Base-by-base conservation (phyloP, 352 stramenopile species). In the Saprolegnia diclina region DNA sequence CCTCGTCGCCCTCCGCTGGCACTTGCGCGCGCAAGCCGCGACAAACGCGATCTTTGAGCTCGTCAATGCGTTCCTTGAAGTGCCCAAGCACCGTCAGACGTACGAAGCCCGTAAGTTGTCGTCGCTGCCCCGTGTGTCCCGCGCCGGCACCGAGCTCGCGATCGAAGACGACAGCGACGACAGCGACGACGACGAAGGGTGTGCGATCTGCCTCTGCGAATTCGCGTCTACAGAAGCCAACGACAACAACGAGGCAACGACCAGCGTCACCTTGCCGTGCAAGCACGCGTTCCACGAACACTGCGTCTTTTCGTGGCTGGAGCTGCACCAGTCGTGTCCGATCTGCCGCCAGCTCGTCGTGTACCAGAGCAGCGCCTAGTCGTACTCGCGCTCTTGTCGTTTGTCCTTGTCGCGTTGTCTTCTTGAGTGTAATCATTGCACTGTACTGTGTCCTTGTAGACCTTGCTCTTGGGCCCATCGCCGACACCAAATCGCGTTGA, bases 261-360 rank as follows among this genome's bases (percentile, higher is more conserved):
- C 88, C 65, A 80, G 91, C 56, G 81, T 94, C 32, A 89, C 88
- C 71, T 68, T 94, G 63, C 82, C 84, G 37, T 92, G 87, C 64
- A 63, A 87, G 56, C 84, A 94, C 74, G 82, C 76, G n/a, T 94
- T 94, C 74, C 87, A 92, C 75, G 83, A 94, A 64, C 82, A 91
- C 32, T 94, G 87, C 64, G 74, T 94, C 48, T 84, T 92, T 64
- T 80, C 91, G 67, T 92, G 87, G 87, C 73, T 94, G 56, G 78
- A 92, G 22, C 77, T 76, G 67, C 91, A 83, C 74, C 82, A 78
- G 1, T 83, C 91, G 64, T 94, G 85, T 67, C 85, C 87, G 42
- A 91, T 94, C 77, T 94, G 87, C 50, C 82, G 86, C 45, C 22
- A 48, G 18, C 42, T 48, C 42, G 42, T 48, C 11, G 42, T 48